Conservation (phyloP, 805 yeast species). For the Millerago galiae region DNA sequence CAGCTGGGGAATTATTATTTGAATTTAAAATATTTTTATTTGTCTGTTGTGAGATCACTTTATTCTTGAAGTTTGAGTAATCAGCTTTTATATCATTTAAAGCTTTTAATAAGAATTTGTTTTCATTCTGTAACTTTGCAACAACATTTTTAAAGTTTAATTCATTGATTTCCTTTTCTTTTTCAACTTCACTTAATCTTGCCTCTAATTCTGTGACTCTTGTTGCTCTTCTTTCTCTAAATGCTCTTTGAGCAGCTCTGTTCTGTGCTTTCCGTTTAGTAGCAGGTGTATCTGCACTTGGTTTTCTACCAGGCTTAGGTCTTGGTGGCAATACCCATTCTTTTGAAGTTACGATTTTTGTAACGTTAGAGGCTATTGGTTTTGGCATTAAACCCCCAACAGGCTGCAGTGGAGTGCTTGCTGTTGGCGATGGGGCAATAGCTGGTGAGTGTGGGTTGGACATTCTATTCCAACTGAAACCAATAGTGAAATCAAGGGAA, state of each 20-base stretch:
- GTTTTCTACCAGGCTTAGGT: slow-evolving; percentile 66
- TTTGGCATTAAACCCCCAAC: slow-evolving; percentile 8
- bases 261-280: slow-evolving; percentile 85
- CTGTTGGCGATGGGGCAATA: slow-evolving; percentile 17
- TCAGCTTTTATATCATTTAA: slow-evolving; percentile 25
- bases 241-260: slow-evolving; percentile 90
- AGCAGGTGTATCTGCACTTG: slow-evolving; percentile 69
- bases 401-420: background rate
- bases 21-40: slow-evolving; percentile 14
- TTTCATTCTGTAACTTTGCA: slow-evolving; percentile 25
- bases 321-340: slow-evolving; percentile 79
- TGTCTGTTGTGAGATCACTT: slow-evolving; percentile 8
- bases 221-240: slow-evolving; percentile 80
- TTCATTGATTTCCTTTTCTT: slow-evolving; percentile 55
- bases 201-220: slow-evolving; percentile 73
- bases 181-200: slow-evolving; percentile 58
- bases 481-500: too few relatives aligned
- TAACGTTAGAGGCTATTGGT: slow-evolving; percentile 18
- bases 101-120: slow-evolving; percentile 26
- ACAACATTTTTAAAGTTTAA: slow-evolving; percentile 21
- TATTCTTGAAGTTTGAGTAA: slow-evolving; percentile 18
- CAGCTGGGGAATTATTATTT: slow-evolving; percentile 19
- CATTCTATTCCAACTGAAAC: slow-evolving; percentile 1
- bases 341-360: slow-evolving; percentile 56
- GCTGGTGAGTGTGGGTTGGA: slow-evolving; percentile 13